Evolutionary conservation across 805 yeast genomes (phyloP), one percentile per base, ranked within the genome.

Genomic region (Saccharomycopsis synnaedendra): DNA sequence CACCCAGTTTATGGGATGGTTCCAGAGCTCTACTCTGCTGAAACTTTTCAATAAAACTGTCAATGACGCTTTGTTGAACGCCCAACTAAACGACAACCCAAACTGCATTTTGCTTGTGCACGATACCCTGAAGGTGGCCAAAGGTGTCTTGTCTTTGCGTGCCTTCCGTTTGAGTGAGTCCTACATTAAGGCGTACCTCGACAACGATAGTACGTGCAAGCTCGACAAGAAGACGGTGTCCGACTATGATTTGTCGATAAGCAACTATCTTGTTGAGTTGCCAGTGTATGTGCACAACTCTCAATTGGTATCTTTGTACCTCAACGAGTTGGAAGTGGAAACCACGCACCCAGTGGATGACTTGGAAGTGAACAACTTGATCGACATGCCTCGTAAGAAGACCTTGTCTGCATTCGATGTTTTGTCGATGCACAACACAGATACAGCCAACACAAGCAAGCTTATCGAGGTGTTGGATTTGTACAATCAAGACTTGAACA

Each of bases 1-100:
- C 42, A 70, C 78, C 40, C 84, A 80, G 59, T 71, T 80, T 51
- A 75, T 80, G 54, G 96, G 96, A 34, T 86, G 89, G 87, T 86
- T 84, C 66, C 76, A 85, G 60, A 71, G 82, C 41, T 72, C 87
- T 32, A 67, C 70, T 45, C 74, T 83, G 38, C 93, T 93, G 42
- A 78, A 78, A 60, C 80, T 79, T 60, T 75, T 80, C 58, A 78
- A 80, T 51, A 72, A 75, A 47, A 76, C 76, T 47, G 69, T 84
- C 45, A 70, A 87, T 32, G 95, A 86, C 57, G 72, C 79, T 38
- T 71, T 86, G 66, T 75, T 79, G 42, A 75, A 75, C 51, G 76
- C 76, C 60, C 93, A 85, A 65, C 61, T 73, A 53, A 62, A 64
- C 54, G 69, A 69, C 60, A 74, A 76, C 58, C 68, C 75, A 44